phyloP scores from a whole-genome alignment of 495 filamentous ascomycete genomes.

The Daldinia concentrica region DNA sequence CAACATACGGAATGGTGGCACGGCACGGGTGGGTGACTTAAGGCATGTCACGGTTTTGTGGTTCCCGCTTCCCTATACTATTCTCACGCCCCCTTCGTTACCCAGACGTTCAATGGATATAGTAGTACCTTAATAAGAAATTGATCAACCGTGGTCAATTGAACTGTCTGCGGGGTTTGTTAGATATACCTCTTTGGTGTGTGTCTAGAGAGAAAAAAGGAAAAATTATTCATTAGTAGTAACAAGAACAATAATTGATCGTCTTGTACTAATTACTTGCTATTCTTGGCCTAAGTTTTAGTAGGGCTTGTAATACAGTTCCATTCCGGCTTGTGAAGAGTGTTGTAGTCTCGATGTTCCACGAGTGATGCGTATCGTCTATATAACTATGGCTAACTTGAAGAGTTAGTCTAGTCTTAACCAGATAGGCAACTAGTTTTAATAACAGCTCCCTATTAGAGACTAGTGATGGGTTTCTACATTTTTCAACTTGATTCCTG shows the following conservation, averaged over 20 bases:
- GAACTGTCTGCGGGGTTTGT: conserved; percentile 40
- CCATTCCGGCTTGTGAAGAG: not conserved
- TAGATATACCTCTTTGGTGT: conserved; percentile 49
- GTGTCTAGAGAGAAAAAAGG: conserved; percentile 36
- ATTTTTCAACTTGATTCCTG: too few relatives aligned
- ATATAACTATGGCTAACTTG: not conserved
- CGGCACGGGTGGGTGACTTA: conserved; percentile 29
- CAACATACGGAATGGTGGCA: conserved; percentile 24
- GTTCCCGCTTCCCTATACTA: conserved; percentile 43
- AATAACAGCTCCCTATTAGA: too few relatives aligned
- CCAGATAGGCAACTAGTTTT: too few relatives aligned
- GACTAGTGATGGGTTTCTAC: too few relatives aligned
- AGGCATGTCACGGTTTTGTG: conserved; percentile 31
- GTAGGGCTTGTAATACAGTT: not conserved
- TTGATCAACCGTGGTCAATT: conserved; percentile 39
- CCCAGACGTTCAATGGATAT: conserved; percentile 45
- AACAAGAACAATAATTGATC: conserved; percentile 44
- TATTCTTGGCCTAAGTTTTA: not conserved
- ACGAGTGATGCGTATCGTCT: not conserved
- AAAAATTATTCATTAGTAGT: conserved; percentile 45
- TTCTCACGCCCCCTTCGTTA: conserved; percentile 44
- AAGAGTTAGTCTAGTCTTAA: not conserved
- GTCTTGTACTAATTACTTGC: conserved; percentile 38
- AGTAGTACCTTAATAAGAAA: conserved; percentile 39
- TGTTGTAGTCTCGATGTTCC: too few relatives aligned